Percentiles rank a stretch among this genome's conserved stretches.
Conservation (phyloP, 1,139 yeast species). For the Scheffersomyces stambukii region DNA sequence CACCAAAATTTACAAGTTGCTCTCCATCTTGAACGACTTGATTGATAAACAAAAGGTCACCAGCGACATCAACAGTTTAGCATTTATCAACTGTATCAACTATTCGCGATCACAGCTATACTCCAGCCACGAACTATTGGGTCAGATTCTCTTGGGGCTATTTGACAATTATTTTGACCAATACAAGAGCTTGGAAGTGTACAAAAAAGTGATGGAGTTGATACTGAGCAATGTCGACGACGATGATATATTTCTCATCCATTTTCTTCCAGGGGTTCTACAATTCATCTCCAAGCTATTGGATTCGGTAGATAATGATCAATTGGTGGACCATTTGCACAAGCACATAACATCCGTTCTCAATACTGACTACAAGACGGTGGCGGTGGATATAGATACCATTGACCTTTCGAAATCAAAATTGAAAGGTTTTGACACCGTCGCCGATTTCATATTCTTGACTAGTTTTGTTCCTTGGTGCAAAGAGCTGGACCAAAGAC, state of each 20-base stretch:
- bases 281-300: constrained; percentile 9
- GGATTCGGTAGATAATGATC: constrained; percentile 15
- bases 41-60: constrained; percentile 61
- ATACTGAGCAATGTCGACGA: constrained; percentile 40
- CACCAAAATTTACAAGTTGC: constrained; percentile 50
- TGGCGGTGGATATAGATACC: constrained; percentile 12
- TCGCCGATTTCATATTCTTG: constrained; percentile 52
- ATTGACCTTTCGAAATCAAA: constrained; percentile 48
- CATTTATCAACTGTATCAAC: constrained; percentile 51
- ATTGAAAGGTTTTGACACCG: constrained; percentile 48
- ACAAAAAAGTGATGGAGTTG: constrained; percentile 30
- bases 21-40: constrained; percentile 53
- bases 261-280: constrained; percentile 63
- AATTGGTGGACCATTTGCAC: constrained; percentile 25
- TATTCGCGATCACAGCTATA: constrained; percentile 61
- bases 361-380: constrained; percentile 19
- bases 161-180: constrained; percentile 32
- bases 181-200: constrained; percentile 28
- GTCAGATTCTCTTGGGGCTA: constrained; percentile 57
- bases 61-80: constrained; percentile 34
- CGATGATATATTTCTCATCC: constrained; percentile 59
- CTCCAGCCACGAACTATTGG: constrained; percentile 66
- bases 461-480: constrained; percentile 72
- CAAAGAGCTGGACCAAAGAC: constrained; percentile 41
- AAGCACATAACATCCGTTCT: constrained; percentile 17